phyloP scores from a whole-genome alignment of 257 asterid genomes.

The Cinchona pubescens region DNA sequence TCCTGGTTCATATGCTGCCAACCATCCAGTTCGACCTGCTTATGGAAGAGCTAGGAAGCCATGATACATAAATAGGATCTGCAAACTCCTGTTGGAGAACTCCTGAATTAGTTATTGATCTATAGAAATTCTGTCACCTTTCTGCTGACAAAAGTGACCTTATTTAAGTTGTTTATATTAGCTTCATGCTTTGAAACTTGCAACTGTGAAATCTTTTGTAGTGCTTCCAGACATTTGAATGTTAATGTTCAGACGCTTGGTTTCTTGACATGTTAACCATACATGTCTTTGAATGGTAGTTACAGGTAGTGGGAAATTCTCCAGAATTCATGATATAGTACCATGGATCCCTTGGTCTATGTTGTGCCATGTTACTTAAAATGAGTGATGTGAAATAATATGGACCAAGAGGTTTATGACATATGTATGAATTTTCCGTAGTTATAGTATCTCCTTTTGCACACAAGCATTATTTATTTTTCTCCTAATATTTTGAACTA shows the following conservation, averaged over 20 bases:
- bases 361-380: too few species aligned
- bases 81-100: neutral
- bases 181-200: neutral
- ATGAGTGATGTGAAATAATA: too few species aligned
- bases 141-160: neutral
- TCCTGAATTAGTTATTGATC: neutral
- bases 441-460: too few species aligned
- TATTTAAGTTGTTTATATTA: neutral
- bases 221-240: neutral
- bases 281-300: too few species aligned
- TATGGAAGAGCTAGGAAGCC: slow-evolving; percentile 19
- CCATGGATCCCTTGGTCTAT: too few species aligned
- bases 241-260: neutral
- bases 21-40: slow-evolving; percentile 9
- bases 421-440: too few species aligned
- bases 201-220: neutral
- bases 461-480: too few species aligned
- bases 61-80: slow-evolving; percentile 1
- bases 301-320: too few species aligned
- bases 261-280: too few species aligned
- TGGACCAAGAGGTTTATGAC: too few species aligned
- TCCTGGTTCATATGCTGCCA: slow-evolving; percentile 8
- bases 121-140: neutral
- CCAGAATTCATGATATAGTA: too few species aligned
- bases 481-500: too few species aligned